Evolutionary conservation across 495 filamentous ascomycete species (phyloP).

Genomic region (Daldinia caldariorum): DNA sequence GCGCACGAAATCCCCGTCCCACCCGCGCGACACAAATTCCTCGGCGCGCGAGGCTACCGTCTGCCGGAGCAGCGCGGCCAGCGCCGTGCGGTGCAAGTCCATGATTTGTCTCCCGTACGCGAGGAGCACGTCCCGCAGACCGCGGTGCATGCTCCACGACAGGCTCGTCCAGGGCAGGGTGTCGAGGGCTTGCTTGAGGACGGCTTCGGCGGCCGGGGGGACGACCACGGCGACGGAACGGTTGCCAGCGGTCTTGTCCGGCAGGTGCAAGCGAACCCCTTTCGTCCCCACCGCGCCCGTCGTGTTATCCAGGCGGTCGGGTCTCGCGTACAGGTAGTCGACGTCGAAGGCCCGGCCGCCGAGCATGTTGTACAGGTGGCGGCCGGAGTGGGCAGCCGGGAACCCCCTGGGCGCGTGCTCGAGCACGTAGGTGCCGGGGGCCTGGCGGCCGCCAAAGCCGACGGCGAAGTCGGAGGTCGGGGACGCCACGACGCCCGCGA

Average conservation of each 20-base stretch:
- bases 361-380: slow-evolving; percentile 51
- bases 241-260: slow-evolving; percentile 3
- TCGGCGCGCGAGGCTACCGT: slow-evolving; percentile 19
- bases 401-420: slow-evolving; percentile 46
- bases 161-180: slow-evolving; percentile 49
- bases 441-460: slow-evolving; percentile 48
- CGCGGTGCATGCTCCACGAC: slow-evolving; percentile 53
- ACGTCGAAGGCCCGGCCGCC: slow-evolving; percentile 50
- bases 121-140: slow-evolving; percentile 47
- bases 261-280: not conserved
- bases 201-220: slow-evolving; percentile 27
- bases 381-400: slow-evolving; percentile 45
- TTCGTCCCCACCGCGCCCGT: no score
- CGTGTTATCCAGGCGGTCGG: not conserved
- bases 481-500: slow-evolving; percentile 44
- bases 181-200: slow-evolving; percentile 44
- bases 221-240: slow-evolving; percentile 4
- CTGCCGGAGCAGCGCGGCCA: slow-evolving; percentile 39
- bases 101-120: slow-evolving; percentile 46
- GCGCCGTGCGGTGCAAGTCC: slow-evolving; percentile 37
- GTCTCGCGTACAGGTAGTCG: slow-evolving; percentile 43
- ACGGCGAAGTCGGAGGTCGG: slow-evolving; percentile 31
- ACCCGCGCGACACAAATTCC: slow-evolving; percentile 42
- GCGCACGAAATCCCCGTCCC: slow-evolving; percentile 44
- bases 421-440: slow-evolving; percentile 42